phyloP scores from a whole-genome alignment of 306 rosid genomes.

The Fagus crenata region DNA sequence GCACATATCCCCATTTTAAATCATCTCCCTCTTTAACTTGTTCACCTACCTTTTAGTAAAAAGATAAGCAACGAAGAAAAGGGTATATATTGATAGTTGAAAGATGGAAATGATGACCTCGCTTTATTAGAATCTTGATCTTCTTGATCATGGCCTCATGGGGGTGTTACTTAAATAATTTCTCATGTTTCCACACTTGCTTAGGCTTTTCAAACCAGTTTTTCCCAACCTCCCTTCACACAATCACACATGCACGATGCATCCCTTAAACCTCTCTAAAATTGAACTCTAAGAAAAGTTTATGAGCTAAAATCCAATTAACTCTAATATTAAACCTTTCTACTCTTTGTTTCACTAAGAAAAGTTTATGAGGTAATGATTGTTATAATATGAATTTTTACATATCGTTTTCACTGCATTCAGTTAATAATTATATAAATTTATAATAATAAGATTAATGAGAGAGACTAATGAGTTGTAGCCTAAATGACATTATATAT shows the following conservation, averaged over 20 bases:
- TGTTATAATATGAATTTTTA: no score
- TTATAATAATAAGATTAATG: no score
- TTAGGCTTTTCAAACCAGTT: not conserved
- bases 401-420: no score
- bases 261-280: not conserved
- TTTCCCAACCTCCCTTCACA: not conserved
- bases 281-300: no score
- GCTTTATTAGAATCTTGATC: slow-evolving; percentile 7
- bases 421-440: no score
- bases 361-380: no score
- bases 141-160: no score
- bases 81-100: not conserved
- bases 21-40: slow-evolving; percentile 19
- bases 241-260: slow-evolving; percentile 16
- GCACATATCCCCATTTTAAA: slow-evolving; percentile 45
- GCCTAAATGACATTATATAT: no score
- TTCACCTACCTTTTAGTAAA: slow-evolving; percentile 31
- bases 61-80: not conserved
- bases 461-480: no score
- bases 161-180: slow-evolving; percentile 1
- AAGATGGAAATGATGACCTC: not conserved
- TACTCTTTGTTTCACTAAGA: no score
- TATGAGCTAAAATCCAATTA: no score
- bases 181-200: slow-evolving; percentile 9
- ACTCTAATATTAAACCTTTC: no score